Evolutionary conservation across 768 basidiomycete genomes (phyloP), one percentile per base, ranked within the genome.

Genomic region (Russula dissimulans): DNA sequence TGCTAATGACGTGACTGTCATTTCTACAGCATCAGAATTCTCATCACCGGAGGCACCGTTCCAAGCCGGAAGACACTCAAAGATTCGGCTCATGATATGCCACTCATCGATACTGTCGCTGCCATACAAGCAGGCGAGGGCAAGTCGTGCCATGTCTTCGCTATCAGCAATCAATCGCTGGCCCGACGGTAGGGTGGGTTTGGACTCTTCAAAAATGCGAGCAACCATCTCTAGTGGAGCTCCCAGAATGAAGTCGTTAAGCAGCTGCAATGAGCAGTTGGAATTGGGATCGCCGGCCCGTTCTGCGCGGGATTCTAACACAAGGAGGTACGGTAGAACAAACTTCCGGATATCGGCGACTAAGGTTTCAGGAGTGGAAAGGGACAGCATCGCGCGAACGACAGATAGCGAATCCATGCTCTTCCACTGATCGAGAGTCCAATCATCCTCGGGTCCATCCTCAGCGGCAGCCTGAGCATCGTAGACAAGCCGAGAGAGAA

Each of bases 61-160:
- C 91, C 95, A 97, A 3, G 87, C 95, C 0, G 95, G 95, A 36
- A 98, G 78, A 69, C 95, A 99, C 70, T 99, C 95, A 70, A 99
- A 97, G 53, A 99, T 90, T 36, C 78, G 76, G 65, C 87, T 91
- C 94, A 97, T 97, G 4, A 77, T 84, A 0, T 83, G 68, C 91
- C 91, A 95, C 65, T 85, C 79, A 59, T 83, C 77, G 38, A 86
- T 73, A 57, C 80, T 80, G 60, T 84, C 79, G 66, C 82, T 88
- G 14, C 93, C 93, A 63, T 99, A 99, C 26, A 97, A 73, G 67
- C 86, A 87, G 7, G 94, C 87, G 12, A 98, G 82, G 4, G 95
- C 94, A 14, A 97, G 72, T 11, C 88, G 81, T 14, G 85, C 91
- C 69, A 95, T 82, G 65, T 92, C 90, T 66, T 89, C 83, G 66